These are phyloP conservation scores for Cryptococcus sp. DNA, from an alignment of 1,284 basidiomycete species.

Conservation along the genomic window DNA sequence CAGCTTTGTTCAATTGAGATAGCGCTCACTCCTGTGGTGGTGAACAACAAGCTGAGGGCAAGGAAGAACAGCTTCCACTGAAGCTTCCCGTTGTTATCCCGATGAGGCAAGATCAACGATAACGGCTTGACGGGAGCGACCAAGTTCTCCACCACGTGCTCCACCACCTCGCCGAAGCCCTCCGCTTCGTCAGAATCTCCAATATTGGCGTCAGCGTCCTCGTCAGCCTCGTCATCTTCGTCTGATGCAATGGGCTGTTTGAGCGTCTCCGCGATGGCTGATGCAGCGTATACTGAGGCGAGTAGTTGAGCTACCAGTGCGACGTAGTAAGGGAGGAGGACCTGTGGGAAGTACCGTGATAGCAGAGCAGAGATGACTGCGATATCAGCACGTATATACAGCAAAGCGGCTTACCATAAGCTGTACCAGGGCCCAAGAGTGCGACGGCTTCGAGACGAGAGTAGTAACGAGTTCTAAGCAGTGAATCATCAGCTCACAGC, in stretches of 20 bases:
- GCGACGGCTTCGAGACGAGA: constrained; percentile 36
- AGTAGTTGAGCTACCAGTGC: constrained; percentile 32
- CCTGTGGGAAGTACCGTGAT: constrained; percentile 31
- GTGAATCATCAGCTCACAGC: not conserved
- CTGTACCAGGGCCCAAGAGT: constrained; percentile 35
- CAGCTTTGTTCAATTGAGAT: constrained; percentile 1
- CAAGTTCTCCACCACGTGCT: constrained; percentile 20
- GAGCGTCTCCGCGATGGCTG: constrained; percentile 33
- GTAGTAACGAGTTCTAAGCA: constrained; percentile 30
- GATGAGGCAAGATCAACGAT: constrained; percentile 31
- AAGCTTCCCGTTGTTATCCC: constrained; percentile 20
- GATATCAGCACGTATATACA: not conserved
- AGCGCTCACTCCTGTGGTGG: constrained; percentile 29
- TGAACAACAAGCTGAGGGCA: constrained; percentile 32
- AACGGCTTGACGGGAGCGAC: constrained; percentile 35
- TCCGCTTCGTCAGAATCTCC: constrained; percentile 9
- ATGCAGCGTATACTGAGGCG: constrained; percentile 28
- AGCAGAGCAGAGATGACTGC: constrained; percentile 35
- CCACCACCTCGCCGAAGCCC: constrained; percentile 12
- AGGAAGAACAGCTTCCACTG: constrained; percentile 35
- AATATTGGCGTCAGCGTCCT: not conserved
- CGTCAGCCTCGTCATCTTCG: constrained; percentile 6
- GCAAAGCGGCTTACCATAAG: constrained; percentile 23
- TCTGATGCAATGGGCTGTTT: constrained; percentile 3
- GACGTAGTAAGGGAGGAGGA: constrained; percentile 36